Evolutionary conservation across 495 filamentous ascomycete genomes (phyloP), one percentile per base, ranked within the genome.

Genomic region (Lentithecium fluviatile): DNA sequence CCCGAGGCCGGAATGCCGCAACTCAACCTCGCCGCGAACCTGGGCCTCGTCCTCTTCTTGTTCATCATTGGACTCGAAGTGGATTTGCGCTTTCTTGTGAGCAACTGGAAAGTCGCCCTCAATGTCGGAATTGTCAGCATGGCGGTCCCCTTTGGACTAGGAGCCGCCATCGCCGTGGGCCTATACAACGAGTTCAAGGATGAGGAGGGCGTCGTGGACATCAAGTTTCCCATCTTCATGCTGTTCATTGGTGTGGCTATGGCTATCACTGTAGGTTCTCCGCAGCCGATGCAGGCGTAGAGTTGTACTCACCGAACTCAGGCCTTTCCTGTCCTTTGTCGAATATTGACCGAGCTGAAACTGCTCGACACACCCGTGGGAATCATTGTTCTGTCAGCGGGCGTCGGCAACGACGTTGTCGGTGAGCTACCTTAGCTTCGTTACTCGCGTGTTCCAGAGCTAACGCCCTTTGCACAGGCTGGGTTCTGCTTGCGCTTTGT

Each of bases 221-320:
- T 96, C 45, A 73, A 73, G 34, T 96, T 97, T 67, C 89, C 88
- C 8, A 83, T 89, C 15, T 98, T 88, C 69, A 83, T 91, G 69
- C 83, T 98, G 25, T 98, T 98, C 72, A 88, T 98, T 65, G 94
- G 91, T 69, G 90, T 95, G 42, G 94, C 94, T 2, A 86, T 98
- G 77, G 86, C 90, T 10, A 98, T 98, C 70, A 98, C 94, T 5
- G 83, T 83, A 74, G 60, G 74, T 45, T 32, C 17, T 4, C 40
- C n/a, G 11, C n/a, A 2, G 6, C 40, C 19, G 25, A 58, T 15
- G 38, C 45, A 34, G n/a, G 5, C 17, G 20, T 37, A n/a, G 1
- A 45, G 8, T 36, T 7, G 43, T 64, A 25, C 60, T 58, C 37
- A 61, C 42, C 29, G 51, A 29, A 61, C 20, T 17, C 56, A 85